Evolutionary conservation across 1,139 yeast species (phyloP).

Genomic region (Saccharomyces hybrid): DNA sequence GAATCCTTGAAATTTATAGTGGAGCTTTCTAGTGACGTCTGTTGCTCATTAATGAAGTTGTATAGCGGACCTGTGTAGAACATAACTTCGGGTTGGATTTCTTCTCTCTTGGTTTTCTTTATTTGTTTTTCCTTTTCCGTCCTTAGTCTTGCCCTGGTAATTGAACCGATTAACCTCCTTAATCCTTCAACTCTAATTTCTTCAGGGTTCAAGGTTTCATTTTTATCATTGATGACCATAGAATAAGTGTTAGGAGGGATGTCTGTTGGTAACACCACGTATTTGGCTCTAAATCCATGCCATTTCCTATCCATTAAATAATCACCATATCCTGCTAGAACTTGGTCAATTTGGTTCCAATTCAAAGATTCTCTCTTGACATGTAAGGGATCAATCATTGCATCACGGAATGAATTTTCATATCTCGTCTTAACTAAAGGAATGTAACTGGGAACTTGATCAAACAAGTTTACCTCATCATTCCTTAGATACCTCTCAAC

Average conservation of each 20-base stretch:
- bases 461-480: conserved; percentile 26
- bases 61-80: conserved; percentile 85
- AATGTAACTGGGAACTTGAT: conserved; percentile 27
- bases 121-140: conserved; percentile 38
- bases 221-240: conserved; percentile 35
- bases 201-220: conserved; percentile 66
- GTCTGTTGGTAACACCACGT: conserved; percentile 73
- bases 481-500: conserved; percentile 61
- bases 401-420: conserved; percentile 56
- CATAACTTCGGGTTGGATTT: conserved; percentile 61
- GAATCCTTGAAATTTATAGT: conserved; percentile 29
- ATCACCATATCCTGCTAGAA: conserved; percentile 83
- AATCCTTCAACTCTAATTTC: conserved; percentile 85
- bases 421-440: conserved; percentile 67
- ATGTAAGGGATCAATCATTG: conserved; percentile 50
- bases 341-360: conserved; percentile 90
- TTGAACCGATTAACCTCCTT: conserved; percentile 56
- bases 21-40: conserved; percentile 16
- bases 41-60: conserved; percentile 51
- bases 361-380: conserved; percentile 52
- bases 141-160: conserved; percentile 53
- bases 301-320: conserved; percentile 46
- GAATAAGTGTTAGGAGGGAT: conserved; percentile 46
- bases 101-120: conserved; percentile 38
- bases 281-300: conserved; percentile 62